These are phyloP conservation scores for Waltergamsia citrina DNA, from an alignment of 2,329 filamentous ascomycete genomes.

Conservation along the genomic window DNA sequence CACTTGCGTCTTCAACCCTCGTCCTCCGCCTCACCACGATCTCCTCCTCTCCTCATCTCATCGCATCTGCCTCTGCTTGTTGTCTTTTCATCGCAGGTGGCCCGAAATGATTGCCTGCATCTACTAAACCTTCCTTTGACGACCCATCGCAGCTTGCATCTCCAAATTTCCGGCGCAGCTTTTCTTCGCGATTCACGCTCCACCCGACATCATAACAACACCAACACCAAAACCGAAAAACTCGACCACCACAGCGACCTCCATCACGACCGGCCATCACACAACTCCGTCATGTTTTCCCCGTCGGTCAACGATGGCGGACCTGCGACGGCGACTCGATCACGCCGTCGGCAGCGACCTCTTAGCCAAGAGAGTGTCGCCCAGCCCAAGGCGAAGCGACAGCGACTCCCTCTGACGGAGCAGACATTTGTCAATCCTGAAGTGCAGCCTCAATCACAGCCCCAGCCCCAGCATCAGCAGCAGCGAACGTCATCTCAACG, in stretches of 20 bases:
- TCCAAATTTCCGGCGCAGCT: neutral
- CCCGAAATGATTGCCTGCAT: slow-evolving; percentile 2
- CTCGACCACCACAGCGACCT: neutral
- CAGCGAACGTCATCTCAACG: neutral
- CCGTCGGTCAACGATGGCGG: slow-evolving; percentile 40
- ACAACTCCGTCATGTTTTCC: slow-evolving; percentile 60
- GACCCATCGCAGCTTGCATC: slow-evolving; percentile 1
- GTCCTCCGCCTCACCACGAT: neutral
- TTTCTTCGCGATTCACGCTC: neutral
- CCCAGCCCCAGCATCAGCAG: neutral
- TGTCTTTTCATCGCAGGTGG: no score
- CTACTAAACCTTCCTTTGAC: neutral
- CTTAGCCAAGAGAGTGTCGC: slow-evolving; percentile 42
- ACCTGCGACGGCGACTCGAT: slow-evolving; percentile 47
- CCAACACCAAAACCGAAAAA: no score
- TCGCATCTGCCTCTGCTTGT: neutral
- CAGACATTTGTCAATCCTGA: slow-evolving; percentile 46
- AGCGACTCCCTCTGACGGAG: slow-evolving; percentile 47
- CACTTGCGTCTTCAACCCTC: neutral
- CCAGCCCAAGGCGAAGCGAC: slow-evolving; percentile 55
- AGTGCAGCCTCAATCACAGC: slow-evolving; percentile 16
- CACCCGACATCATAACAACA: no score
- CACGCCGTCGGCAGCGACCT: slow-evolving; percentile 52
- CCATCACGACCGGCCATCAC: slow-evolving; percentile 1
- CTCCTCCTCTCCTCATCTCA: neutral